Evolutionary conservation across 495 filamentous ascomycete genomes (phyloP).

Genomic region (Collariella sp.): DNA sequence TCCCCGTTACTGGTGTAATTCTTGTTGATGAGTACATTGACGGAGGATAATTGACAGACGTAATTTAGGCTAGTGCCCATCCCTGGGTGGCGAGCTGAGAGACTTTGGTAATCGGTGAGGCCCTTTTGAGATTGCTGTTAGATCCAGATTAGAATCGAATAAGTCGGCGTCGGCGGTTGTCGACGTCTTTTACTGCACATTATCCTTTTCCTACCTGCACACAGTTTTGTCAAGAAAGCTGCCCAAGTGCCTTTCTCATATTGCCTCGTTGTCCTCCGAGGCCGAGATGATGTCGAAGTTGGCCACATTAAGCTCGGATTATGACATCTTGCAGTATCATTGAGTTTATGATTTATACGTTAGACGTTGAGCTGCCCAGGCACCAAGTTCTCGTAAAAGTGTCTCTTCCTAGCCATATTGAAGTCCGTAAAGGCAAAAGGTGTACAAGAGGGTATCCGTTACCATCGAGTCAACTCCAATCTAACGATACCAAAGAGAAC

Average conservation of each 20-base stretch:
- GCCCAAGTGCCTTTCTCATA: no score
- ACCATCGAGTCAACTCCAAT: no score
- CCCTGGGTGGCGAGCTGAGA: conserved; percentile 4
- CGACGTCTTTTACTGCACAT: no score
- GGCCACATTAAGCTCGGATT: neutral
- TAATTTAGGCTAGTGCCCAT: conserved; percentile 12
- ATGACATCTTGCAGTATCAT: neutral
- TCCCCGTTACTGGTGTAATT: no score
- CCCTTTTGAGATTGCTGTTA: neutral
- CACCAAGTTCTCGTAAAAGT: no score
- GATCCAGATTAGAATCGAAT: no score
- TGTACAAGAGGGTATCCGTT: no score
- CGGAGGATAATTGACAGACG: conserved; percentile 16
- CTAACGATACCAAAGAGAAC: no score
- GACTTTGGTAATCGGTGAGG: conserved; percentile 1
- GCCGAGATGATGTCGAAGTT: neutral
- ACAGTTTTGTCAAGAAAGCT: no score
- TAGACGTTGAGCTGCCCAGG: neutral
- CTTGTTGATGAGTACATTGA: conserved; percentile 22
- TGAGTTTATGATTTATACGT: neutral
- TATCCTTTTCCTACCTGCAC: no score
- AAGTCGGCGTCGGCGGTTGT: neutral
- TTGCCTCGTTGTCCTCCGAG: neutral
- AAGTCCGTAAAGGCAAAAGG: no score
- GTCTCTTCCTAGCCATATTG: no score